Evolutionary conservation across 768 basidiomycete genomes (phyloP), one percentile per base, ranked within the genome.

Genomic region (Podaxis sp.): DNA sequence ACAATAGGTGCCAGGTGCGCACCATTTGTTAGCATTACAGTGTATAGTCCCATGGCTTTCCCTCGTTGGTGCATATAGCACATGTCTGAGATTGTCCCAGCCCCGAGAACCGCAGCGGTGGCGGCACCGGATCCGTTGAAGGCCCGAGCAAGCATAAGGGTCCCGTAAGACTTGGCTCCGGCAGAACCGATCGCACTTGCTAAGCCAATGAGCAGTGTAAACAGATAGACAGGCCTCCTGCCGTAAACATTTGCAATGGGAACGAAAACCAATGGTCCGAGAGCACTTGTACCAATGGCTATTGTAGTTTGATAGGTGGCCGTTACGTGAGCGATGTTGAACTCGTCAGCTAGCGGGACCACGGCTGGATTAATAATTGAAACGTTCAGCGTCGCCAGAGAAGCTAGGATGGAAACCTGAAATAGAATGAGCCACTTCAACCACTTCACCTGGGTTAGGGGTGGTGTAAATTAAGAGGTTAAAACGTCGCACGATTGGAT

Each of bases 41-140:
- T 77, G 59, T 76, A 78, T 6, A 77, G 55, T 6, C 76, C 78
- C 77, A 79, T 77, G 0, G 77, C 76, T 57, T 73, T 77, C 37
- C 78, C 78, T 66, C 78, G 69, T 63, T 76, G 71, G 56, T 75
- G 74, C 48, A 64, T 61, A 55, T 72, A 75, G 57, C 73, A 75
- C 9, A 76, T 42, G 63, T 76, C 74, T 10, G 74, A 71, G 18
- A 77, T 74, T 4, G 76, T 77, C 21, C 76, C 77, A 6, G 75
- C 76, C 14, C 77, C 76, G 21, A 78, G 64, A 37, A 70, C 72
- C 32, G 73, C 62, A 11, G 77, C 74, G 16, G 74, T 75, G 36
- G 71, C 70, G 27, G 75, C 70, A 18, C 69, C 72, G 25, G 74
- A 69, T 2, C 76, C 76, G 61, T 78, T 77, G 61, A 74, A 69